These are phyloP conservation scores for Phlyctochytrium planicorne DNA, from an alignment of 192 early-diverging fungal genomes.

Conservation along the genomic window DNA sequence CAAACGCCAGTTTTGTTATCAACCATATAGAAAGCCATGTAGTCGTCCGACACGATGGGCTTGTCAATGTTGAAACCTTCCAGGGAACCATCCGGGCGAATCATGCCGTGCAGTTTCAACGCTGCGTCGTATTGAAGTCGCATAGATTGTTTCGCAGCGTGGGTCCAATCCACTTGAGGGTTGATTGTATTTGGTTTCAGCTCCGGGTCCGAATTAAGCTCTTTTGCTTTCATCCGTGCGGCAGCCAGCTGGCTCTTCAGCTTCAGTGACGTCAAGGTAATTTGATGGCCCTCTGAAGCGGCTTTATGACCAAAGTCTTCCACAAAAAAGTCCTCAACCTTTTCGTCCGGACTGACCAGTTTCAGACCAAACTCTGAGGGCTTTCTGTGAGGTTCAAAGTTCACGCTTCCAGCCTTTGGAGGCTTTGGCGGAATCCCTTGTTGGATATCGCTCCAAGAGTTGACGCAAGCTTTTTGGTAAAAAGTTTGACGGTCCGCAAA, in stretches of 20 bases:
- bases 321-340: background rate
- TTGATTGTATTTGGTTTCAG: background rate
- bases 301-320: background rate
- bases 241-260: background rate
- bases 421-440: background rate
- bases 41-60: background rate
- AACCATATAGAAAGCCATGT: background rate
- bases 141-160: background rate
- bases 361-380: constrained; percentile 2
- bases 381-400: background rate
- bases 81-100: background rate
- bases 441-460: background rate
- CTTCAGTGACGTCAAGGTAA: background rate
- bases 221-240: background rate
- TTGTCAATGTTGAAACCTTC: background rate
- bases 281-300: background rate
- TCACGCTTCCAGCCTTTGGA: background rate
- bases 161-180: background rate
- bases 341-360: background rate
- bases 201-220: background rate
- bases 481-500: background rate
- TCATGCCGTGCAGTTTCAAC: background rate
- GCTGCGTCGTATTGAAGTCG: background rate
- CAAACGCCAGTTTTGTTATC: background rate
- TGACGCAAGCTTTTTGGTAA: background rate